Conservation (phyloP, 257 asterid genomes). For the Cynanchum wilfordii region DNA sequence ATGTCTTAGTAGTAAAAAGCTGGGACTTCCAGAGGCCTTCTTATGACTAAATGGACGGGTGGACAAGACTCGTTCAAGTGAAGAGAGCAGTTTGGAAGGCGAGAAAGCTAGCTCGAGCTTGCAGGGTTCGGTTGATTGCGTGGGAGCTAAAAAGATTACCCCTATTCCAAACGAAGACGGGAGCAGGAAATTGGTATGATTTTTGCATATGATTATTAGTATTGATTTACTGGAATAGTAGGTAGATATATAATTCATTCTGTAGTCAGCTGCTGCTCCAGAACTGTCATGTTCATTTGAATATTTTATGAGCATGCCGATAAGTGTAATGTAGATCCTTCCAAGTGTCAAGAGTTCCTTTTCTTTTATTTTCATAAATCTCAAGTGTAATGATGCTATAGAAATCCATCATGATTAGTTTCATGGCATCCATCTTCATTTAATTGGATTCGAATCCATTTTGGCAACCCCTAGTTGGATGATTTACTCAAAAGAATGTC, state of each 20-base stretch:
- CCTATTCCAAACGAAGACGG: background rate
- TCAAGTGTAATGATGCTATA: background rate
- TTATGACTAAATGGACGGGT: conserved; percentile 36
- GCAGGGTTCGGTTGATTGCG: background rate
- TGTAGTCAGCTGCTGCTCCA: background rate
- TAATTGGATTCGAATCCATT: no score
- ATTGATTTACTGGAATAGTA: background rate
- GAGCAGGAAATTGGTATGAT: background rate
- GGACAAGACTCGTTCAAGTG: conserved; percentile 8
- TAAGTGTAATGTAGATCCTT: no score
- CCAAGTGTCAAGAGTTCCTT: no score
- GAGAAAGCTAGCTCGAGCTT: conserved; percentile 8
- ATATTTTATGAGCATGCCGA: background rate
- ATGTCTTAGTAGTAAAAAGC: conserved; percentile 34
- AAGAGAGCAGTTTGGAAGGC: conserved; percentile 18
- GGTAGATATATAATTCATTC: no score
- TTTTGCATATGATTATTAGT: background rate
- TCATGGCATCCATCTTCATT: no score
- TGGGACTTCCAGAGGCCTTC: conserved; percentile 58
- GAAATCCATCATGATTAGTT: no score
- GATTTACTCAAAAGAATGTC: no score
- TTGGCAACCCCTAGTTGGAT: no score
- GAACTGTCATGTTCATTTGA: background rate
- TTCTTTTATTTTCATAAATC: background rate
- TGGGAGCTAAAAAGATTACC: background rate